Percentiles rank a stretch among this genome's conserved stretches.
phyloP scores from a whole-genome alignment of 176 grass and related monocot genomes.

The Musa beccarii region DNA sequence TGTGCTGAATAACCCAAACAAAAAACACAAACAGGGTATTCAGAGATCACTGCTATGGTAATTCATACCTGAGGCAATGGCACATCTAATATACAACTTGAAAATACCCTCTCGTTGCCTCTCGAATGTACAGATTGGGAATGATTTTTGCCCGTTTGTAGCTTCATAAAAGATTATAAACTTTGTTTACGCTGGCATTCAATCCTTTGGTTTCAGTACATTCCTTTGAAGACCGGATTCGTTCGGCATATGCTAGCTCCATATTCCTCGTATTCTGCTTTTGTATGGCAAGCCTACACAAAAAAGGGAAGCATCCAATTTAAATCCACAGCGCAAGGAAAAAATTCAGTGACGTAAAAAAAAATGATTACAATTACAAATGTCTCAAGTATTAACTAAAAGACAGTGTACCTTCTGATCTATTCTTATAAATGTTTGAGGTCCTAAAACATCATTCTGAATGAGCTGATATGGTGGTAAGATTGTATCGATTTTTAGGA shows the following conservation, averaged over 20 bases:
- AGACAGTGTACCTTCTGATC: too few species aligned
- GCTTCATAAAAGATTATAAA: neutral
- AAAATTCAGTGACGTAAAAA: too few species aligned
- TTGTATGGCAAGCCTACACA: constrained; percentile 82
- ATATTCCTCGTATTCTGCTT: constrained; percentile 97
- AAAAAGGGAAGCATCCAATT: neutral
- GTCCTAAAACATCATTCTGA: too few species aligned
- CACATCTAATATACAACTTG: neutral
- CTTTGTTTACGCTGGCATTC: neutral
- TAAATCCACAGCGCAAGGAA: neutral
- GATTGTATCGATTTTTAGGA: too few species aligned
- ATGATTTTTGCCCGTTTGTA: neutral
- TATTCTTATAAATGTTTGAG: too few species aligned
- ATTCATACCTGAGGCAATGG: too few species aligned
- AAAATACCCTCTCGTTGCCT: neutral
- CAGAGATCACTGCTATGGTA: too few species aligned
- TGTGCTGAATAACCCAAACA: too few species aligned
- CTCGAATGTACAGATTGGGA: neutral
- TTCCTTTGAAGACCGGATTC: constrained; percentile 97
- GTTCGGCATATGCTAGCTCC: constrained; percentile 86
- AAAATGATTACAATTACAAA: neutral
- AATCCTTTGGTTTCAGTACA: constrained; percentile 45
- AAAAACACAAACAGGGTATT: too few species aligned
- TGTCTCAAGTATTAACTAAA: too few species aligned
- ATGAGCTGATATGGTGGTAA: too few species aligned